Evolutionary conservation across 805 yeast species (phyloP).

Genomic region (Saturnispora kantuleensis): DNA sequence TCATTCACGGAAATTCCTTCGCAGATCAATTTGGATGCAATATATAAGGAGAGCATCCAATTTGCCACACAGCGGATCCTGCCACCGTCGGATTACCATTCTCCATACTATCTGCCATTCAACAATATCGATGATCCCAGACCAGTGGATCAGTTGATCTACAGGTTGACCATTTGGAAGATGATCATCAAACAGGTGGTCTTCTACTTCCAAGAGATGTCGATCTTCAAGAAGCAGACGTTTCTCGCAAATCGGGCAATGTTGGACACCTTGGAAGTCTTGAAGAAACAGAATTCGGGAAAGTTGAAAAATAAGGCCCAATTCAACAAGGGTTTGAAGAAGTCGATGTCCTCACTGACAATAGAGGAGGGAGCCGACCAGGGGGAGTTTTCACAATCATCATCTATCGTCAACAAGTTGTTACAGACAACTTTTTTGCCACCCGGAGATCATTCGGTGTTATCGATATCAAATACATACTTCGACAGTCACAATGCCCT

Average conservation of each 20-base stretch:
- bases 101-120: constrained; percentile 29
- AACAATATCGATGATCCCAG: constrained; percentile 23
- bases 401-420: constrained; percentile 29
- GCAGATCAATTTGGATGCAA: constrained; percentile 9
- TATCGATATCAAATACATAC: constrained; percentile 25
- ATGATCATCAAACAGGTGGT: constrained; percentile 44
- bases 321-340: constrained; percentile 17
- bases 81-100: constrained; percentile 25
- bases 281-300: constrained; percentile 24
- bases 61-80: constrained; percentile 20
- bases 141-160: constrained; percentile 42
- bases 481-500: constrained; percentile 24
- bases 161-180: constrained; percentile 49
- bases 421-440: constrained; percentile 39
- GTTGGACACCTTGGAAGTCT: constrained; percentile 33
- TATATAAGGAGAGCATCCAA: constrained; percentile 10
- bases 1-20: neutral
- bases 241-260: constrained; percentile 37
- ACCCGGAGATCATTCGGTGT: constrained; percentile 29
- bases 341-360: constrained; percentile 13
- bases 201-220: constrained; percentile 40
- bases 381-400: neutral
- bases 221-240: constrained; percentile 41
- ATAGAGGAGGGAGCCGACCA: constrained; percentile 12
- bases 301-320: constrained; percentile 19